Evolutionary conservation across 2,329 filamentous ascomycete species (phyloP).

Genomic region (Ceratocystiopsis sp.): DNA sequence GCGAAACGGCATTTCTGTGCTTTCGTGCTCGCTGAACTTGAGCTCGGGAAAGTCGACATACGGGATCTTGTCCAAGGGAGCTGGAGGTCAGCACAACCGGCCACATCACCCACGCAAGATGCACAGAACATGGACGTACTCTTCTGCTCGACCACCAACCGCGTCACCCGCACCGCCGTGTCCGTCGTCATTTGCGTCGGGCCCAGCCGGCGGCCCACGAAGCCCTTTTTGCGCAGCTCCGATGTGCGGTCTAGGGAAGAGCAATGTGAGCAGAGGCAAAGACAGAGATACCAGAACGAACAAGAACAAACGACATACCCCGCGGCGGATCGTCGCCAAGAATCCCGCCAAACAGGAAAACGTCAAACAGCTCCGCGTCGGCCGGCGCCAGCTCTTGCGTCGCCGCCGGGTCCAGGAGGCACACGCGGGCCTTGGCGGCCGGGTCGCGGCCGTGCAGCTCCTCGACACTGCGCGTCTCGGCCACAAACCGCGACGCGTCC

Average conservation of each 20-base stretch:
- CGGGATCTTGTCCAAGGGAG: slow-evolving; percentile 57
- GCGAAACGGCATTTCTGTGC: slow-evolving; percentile 93
- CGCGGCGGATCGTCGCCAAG: slow-evolving; percentile 86
- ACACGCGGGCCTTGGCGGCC: slow-evolving; percentile 41
- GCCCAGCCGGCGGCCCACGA: slow-evolving; percentile 69
- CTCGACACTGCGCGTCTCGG: slow-evolving; percentile 67
- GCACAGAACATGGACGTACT: slow-evolving; percentile 30
- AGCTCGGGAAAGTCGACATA: slow-evolving; percentile 85
- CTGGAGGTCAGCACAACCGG: slow-evolving; percentile 24
- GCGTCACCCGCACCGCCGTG: slow-evolving; percentile 84
- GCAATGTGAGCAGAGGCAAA: slow-evolving; percentile 5
- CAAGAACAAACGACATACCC: slow-evolving; percentile 45
- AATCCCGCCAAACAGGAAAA: slow-evolving; percentile 92
- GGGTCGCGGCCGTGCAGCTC: slow-evolving; percentile 60
- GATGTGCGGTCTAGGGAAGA: slow-evolving; percentile 61
- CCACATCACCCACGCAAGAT: too few relatives aligned
- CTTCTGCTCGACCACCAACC: slow-evolving; percentile 72
- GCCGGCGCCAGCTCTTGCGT: slow-evolving; percentile 63
- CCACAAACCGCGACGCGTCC: slow-evolving; percentile 42
- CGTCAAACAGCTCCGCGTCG: slow-evolving; percentile 69
- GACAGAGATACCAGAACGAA: not conserved
- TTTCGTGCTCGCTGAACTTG: slow-evolving; percentile 78
- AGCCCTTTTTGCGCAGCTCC: slow-evolving; percentile 90
- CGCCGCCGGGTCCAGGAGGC: slow-evolving; percentile 76
- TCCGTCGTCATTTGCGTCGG: slow-evolving; percentile 98